Evolutionary conservation across 495 filamentous ascomycete genomes (phyloP).

Genomic region (Physcia stellaris): DNA sequence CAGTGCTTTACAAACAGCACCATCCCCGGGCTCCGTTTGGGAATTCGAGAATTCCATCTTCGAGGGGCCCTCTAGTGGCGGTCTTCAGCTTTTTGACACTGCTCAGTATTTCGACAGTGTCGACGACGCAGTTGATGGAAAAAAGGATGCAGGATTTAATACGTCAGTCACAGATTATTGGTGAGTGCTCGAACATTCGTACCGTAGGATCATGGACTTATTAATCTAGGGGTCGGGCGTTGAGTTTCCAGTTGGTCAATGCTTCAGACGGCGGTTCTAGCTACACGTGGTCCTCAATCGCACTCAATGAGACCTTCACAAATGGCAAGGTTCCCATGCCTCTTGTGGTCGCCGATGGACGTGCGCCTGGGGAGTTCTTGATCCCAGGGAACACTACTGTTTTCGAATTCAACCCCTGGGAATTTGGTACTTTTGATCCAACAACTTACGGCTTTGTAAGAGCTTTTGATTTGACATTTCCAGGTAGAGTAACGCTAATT

Average conservation of each 20-base stretch:
- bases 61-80: slow-evolving; percentile 40
- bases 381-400: slow-evolving; percentile 68
- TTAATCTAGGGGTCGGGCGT: slow-evolving; percentile 31
- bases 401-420: slow-evolving; percentile 77
- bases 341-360: slow-evolving; percentile 62
- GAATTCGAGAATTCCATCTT: slow-evolving; percentile 68
- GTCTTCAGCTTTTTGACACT: slow-evolving; percentile 37
- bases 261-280: slow-evolving; percentile 59
- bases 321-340: slow-evolving; percentile 70
- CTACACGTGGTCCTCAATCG: slow-evolving; percentile 85
- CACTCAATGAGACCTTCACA: slow-evolving; percentile 48
- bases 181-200: too few species aligned
- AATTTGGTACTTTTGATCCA: slow-evolving; percentile 76
- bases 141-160: slow-evolving; percentile 59
- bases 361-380: slow-evolving; percentile 48
- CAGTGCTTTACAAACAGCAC: slow-evolving; percentile 41
- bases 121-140: slow-evolving; percentile 43
- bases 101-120: slow-evolving; percentile 58
- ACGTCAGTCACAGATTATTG: slow-evolving; percentile 80
- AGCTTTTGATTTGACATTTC: too few species aligned
- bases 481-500: too few species aligned
- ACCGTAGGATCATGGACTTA: slow-evolving; percentile 5
- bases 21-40: slow-evolving; percentile 46
- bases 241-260: slow-evolving; percentile 77
- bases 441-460: slow-evolving; percentile 70